These are phyloP conservation scores for Primulina huaijiensis DNA, from an alignment of 257 asterid genomes.

Conservation along the genomic window DNA sequence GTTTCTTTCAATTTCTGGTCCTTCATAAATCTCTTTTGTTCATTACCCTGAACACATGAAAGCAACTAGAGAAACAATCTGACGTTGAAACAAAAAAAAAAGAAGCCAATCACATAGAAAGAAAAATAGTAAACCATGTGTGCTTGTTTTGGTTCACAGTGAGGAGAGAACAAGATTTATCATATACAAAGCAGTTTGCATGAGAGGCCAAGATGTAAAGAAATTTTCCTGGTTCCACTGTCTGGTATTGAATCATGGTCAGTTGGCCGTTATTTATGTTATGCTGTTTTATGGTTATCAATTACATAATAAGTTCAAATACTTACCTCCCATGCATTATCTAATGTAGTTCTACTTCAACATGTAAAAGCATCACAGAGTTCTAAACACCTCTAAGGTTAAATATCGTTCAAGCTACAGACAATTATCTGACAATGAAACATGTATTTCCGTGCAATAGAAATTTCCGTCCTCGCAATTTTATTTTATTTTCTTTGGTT, in stretches of 20 bases:
- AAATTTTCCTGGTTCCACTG: conserved; percentile 7
- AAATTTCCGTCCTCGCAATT: not conserved
- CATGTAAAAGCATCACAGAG: not conserved
- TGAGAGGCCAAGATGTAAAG: not conserved
- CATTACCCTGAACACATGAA: conserved; percentile 48
- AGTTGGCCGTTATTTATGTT: not conserved
- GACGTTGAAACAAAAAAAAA: conserved; percentile 36
- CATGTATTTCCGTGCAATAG: not conserved
- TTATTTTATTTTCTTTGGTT: not conserved
- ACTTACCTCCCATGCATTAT: not conserved
- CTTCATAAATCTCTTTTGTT: conserved; percentile 43
- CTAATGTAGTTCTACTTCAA: not conserved
- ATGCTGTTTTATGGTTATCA: not conserved
- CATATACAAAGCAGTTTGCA: conserved; percentile 7
- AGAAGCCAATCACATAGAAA: not conserved
- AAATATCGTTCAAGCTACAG: not conserved
- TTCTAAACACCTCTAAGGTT: not conserved
- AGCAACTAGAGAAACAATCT: conserved; percentile 51
- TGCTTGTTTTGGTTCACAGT: conserved; percentile 9
- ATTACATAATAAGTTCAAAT: not conserved
- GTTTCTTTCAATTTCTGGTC: conserved; percentile 44
- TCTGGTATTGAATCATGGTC: not conserved
- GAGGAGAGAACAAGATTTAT: conserved; percentile 2
- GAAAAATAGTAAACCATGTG: not conserved
- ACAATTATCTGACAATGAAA: not conserved